Percentiles rank a stretch among this genome's conserved stretches.
phyloP scores from a whole-genome alignment of 2,329 filamentous ascomycete genomes.

The Aspergillus unguis region DNA sequence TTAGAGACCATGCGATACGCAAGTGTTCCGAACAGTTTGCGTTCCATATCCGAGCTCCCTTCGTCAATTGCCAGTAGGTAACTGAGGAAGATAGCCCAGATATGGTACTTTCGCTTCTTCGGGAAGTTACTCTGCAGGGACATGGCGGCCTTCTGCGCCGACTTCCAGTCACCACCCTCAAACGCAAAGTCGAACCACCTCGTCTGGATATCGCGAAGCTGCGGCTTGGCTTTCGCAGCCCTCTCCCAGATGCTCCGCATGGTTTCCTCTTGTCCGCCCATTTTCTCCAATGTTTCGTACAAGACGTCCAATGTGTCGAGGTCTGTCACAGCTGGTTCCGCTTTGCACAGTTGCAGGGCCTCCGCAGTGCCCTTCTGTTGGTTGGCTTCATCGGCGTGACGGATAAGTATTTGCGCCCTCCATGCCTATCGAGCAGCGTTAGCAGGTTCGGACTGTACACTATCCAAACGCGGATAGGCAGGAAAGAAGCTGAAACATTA shows the following conservation, averaged over 20 bases:
- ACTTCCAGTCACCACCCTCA: slow-evolving; percentile 43
- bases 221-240: slow-evolving; percentile 44
- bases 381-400: slow-evolving; percentile 41
- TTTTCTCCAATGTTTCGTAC: slow-evolving; percentile 37
- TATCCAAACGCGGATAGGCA: no score
- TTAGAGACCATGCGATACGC: slow-evolving; percentile 50
- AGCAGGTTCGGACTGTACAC: slow-evolving; percentile 1
- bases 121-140: slow-evolving; percentile 50
- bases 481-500: neutral
- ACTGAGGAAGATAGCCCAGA: slow-evolving; percentile 49
- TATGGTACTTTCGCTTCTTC: slow-evolving; percentile 46
- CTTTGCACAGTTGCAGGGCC: slow-evolving; percentile 42
- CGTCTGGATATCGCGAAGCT: slow-evolving; percentile 43
- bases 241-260: slow-evolving; percentile 44
- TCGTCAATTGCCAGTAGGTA: slow-evolving; percentile 40
- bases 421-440: slow-evolving; percentile 33
- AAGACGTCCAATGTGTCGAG: slow-evolving; percentile 45
- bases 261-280: slow-evolving; percentile 34
- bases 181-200: slow-evolving; percentile 46
- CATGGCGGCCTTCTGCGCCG: slow-evolving; percentile 51
- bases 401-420: slow-evolving; percentile 43
- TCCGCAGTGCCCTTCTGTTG: slow-evolving; percentile 43
- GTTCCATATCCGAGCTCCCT: slow-evolving; percentile 39
- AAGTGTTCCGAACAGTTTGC: slow-evolving; percentile 48
- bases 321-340: slow-evolving; percentile 43